Conservation (phyloP, 2,329 filamentous ascomycete species). For the Ceratocystis colombiana region DNA sequence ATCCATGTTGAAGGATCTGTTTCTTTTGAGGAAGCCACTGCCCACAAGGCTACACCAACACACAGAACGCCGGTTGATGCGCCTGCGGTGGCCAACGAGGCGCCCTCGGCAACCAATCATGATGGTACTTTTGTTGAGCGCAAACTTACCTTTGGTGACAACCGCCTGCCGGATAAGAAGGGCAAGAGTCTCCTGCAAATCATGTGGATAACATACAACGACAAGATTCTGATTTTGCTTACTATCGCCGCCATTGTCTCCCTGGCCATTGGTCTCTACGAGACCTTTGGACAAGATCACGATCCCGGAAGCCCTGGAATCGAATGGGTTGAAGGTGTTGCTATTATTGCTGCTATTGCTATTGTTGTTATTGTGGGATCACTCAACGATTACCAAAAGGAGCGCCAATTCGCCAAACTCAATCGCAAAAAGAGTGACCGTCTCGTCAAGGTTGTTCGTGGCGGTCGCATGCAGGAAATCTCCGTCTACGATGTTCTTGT, state of each 20-base stretch:
- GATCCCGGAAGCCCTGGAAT: constrained; percentile 44
- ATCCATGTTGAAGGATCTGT: constrained; percentile 52
- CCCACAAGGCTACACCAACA: constrained; percentile 23
- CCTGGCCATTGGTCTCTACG: constrained; percentile 63
- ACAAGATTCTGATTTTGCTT: constrained; percentile 67
- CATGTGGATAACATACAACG: constrained; percentile 76
- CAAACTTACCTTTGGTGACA: constrained; percentile 61
- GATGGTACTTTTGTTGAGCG: constrained; percentile 49
- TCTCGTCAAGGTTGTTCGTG: constrained; percentile 59
- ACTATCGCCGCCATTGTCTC: constrained; percentile 62
- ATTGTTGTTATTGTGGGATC: constrained; percentile 70
- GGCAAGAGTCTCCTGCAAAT: constrained; percentile 61
- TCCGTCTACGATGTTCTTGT: constrained; percentile 60
- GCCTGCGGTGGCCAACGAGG: constrained; percentile 8
- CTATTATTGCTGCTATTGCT: constrained; percentile 68
- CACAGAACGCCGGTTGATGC: constrained; percentile 20
- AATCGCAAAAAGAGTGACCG: constrained; percentile 74
- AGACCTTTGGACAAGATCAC: constrained; percentile 56
- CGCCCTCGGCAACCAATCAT: constrained; percentile 23
- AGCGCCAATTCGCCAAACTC: constrained; percentile 65
- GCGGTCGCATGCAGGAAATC: constrained; percentile 58
- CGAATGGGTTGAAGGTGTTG: constrained; percentile 74
- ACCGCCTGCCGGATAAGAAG: constrained; percentile 63
- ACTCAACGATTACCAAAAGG: constrained; percentile 71
- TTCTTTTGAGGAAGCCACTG: constrained; percentile 60